Evolutionary conservation across 768 basidiomycete genomes (phyloP), one percentile per base, ranked within the genome.

Genomic region (Lentinus tigrinus): DNA sequence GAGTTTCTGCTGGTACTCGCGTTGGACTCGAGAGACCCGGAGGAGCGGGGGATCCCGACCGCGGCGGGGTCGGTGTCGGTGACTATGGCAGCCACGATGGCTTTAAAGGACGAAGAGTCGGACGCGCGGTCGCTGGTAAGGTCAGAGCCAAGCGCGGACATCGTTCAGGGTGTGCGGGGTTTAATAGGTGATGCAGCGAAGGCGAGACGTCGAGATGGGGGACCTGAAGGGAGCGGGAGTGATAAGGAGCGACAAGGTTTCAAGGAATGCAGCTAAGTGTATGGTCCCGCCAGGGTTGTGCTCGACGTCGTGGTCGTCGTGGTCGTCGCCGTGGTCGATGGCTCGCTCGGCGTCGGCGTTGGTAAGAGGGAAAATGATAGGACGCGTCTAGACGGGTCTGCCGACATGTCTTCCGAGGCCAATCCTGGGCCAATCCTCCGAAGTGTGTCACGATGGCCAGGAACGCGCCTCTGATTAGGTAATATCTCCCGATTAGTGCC

Each of bases 11-110:
- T 50, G 36, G 19, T 49, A 27, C 26, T 49, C 19, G 52, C 19
- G 43, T 42, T 56, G 38, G 56, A 47, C 57, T 52, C 57, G 50
- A 52, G 54, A n/a, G 59, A 60, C 54, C 50, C 59, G 16, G 59
- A 60, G 36, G 59, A 51, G 44, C 59, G 59, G 43, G 59, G 43
- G 53, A 37, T 39, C 52, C 52, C 47, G 57, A 53, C 42, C 44
- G 52, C 51, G n/a, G n/a, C n/a, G 26, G 57, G 21, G 51, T 52
- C 47, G 3, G 48, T 47, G 48, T 55, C 54, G 54, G 17, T 3
- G 47, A 48, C 19, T 26, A 26, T 31, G 3, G 26, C 47, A n/a
- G 26, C 27, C 10, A 48, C 47, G 47, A 31, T 11, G 19, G 49
- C 36, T 4, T 31, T 11, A 34, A 23, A 23, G 16, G 31, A 17